A percentile compares a stretch with the other conserved stretches of the same genome.
Evolutionary conservation across 2,329 filamentous ascomycete species (phyloP).

Genomic region (Diaporthe vaccinii): DNA sequence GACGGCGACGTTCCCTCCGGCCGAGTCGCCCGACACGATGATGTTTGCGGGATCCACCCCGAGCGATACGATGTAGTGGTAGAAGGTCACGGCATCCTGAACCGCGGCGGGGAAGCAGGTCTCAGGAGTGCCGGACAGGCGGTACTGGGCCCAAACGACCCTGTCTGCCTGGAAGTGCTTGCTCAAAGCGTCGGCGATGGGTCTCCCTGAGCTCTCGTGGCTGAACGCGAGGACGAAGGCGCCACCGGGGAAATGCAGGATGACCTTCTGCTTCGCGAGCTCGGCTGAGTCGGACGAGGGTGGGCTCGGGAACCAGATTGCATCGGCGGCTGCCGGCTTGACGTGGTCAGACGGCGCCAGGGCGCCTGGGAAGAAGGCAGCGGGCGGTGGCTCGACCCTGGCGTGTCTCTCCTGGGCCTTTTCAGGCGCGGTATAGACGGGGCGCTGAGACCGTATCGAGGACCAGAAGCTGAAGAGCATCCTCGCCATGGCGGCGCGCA

Average conservation of each 20-base stretch:
- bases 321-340: constrained; percentile 40
- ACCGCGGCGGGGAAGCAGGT: constrained; percentile 44
- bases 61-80: constrained; percentile 37
- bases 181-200: constrained; percentile 33
- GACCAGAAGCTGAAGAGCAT: constrained; percentile 37
- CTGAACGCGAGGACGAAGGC: constrained; percentile 44
- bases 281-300: constrained; percentile 12
- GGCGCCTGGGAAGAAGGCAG: constrained; percentile 36
- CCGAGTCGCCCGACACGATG: constrained; percentile 40
- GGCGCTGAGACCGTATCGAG: constrained; percentile 36
- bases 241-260: constrained; percentile 44
- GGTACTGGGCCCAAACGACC: constrained; percentile 43
- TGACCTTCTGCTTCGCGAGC: constrained; percentile 38
- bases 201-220: constrained; percentile 31
- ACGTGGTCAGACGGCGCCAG: constrained; percentile 31
- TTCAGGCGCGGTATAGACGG: constrained; percentile 38
- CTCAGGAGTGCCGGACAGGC: constrained; percentile 31
- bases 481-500: constrained; percentile 37
- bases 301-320: constrained; percentile 43
- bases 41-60: constrained; percentile 20
- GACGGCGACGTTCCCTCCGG: constrained; percentile 44
- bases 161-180: constrained; percentile 35
- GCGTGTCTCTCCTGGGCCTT: constrained; percentile 40
- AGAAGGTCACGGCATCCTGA: constrained; percentile 44
- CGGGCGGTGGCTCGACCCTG: constrained; percentile 35